Conservation (phyloP, 2,329 filamentous ascomycete genomes). For the Alternaria rosae region DNA sequence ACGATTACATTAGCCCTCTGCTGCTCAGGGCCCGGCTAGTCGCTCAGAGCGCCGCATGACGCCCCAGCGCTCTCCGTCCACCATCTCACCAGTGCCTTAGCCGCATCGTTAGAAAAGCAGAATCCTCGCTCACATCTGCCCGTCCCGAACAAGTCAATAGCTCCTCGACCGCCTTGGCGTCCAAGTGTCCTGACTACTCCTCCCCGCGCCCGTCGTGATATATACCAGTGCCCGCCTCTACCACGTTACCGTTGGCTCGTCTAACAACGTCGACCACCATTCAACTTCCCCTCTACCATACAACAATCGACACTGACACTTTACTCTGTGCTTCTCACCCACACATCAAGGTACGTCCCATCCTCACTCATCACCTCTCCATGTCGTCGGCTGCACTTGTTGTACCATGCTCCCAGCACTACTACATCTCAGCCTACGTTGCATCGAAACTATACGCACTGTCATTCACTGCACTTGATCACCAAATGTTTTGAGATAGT, state of each 20-base stretch:
- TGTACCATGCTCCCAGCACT: not conserved
- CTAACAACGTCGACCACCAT: conserved; percentile 24
- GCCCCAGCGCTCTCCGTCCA: conserved; percentile 42
- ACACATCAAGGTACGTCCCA: conserved; percentile 12
- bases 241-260: conserved; percentile 38
- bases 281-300: conserved; percentile 17
- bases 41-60: conserved; percentile 45
- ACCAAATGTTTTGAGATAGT: not conserved
- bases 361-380: not conserved
- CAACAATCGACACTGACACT: not conserved
- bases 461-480: not conserved
- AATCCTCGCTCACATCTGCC: conserved; percentile 43
- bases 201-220: conserved; percentile 41
- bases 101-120: conserved; percentile 48
- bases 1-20: conserved; percentile 46
- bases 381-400: not conserved
- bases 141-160: conserved; percentile 45
- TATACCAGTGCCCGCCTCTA: conserved; percentile 44
- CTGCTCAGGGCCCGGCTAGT: conserved; percentile 43
- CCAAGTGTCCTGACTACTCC: conserved; percentile 29
- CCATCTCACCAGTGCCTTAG: conserved; percentile 46
- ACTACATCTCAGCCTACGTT: not conserved
- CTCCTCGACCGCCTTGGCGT: conserved; percentile 45
- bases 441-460: not conserved
- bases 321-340: conserved; percentile 12